phyloP scores from a whole-genome alignment of 192 early-diverging fungal species.

The Rhizoclosmatium globosum region DNA sequence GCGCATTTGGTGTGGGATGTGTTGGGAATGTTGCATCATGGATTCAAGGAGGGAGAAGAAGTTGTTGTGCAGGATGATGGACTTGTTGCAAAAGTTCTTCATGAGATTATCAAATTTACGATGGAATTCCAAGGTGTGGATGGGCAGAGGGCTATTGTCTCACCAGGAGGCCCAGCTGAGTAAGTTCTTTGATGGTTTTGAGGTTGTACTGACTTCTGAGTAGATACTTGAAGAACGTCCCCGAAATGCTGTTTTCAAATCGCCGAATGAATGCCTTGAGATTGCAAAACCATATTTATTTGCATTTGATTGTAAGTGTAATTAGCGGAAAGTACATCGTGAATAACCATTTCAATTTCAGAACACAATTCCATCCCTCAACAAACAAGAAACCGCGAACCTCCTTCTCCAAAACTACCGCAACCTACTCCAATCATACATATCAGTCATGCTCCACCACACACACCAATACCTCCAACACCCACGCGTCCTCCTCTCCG shows the following conservation, averaged over 20 bases:
- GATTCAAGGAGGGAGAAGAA: not conserved
- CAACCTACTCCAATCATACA: conserved; percentile 7
- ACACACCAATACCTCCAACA: too few species aligned
- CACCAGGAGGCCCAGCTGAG: too few species aligned
- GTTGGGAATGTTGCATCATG: not conserved
- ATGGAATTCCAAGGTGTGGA: too few species aligned
- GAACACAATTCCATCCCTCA: not conserved
- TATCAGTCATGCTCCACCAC: not conserved
- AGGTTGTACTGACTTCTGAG: too few species aligned
- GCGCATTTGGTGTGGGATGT: conserved; percentile 24
- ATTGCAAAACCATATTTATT: conserved; percentile 17
- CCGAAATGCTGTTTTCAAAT: conserved; percentile 8
- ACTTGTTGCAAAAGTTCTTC: too few species aligned
- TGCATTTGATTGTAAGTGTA: conserved; percentile 15
- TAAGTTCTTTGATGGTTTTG: too few species aligned
- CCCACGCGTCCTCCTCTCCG: too few species aligned
- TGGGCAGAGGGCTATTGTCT: too few species aligned
- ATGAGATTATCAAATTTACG: too few species aligned
- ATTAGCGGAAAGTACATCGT: too few species aligned
- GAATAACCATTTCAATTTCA: too few species aligned
- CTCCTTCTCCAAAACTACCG: conserved; percentile 11
- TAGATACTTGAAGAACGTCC: too few species aligned
- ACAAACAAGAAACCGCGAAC: not conserved
- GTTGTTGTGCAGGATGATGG: not conserved
- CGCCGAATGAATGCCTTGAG: conserved; percentile 18